These are phyloP conservation scores for Epichloe gansuensis DNA, from an alignment of 2,329 filamentous ascomycete species.

Conservation along the genomic window DNA sequence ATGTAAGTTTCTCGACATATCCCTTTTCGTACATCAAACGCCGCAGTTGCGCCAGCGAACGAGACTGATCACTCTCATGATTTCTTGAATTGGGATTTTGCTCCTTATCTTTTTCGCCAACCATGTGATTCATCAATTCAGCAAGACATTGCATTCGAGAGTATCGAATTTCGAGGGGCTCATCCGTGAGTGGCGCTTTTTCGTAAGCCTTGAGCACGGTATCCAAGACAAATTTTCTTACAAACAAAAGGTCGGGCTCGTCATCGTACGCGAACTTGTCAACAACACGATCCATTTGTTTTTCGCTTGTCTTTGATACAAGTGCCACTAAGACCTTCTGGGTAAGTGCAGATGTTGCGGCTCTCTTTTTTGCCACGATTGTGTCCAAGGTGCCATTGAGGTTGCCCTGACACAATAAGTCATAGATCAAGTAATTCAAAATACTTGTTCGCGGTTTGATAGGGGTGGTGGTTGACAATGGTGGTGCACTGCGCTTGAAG, in stretches of 20 bases:
- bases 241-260: constrained; percentile 75
- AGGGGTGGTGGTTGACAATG: constrained; percentile 70
- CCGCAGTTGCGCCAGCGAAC: constrained; percentile 71
- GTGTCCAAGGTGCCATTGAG: constrained; percentile 59
- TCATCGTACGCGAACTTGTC: constrained; percentile 57
- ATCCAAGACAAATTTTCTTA: constrained; percentile 89
- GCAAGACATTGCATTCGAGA: constrained; percentile 75
- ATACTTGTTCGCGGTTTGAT: constrained; percentile 89
- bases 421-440: constrained; percentile 83
- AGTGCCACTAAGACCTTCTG: constrained; percentile 77
- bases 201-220: constrained; percentile 87
- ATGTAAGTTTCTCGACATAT: constrained; percentile 76
- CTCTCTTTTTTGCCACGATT: constrained; percentile 68
- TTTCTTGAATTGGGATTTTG: constrained; percentile 29
- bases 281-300: constrained; percentile 41
- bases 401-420: constrained; percentile 52
- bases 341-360: constrained; percentile 72
- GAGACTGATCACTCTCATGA: constrained; percentile 26
- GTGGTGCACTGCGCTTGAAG: constrained; percentile 85
- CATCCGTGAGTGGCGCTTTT: constrained; percentile 65
- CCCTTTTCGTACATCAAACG: constrained; percentile 98
- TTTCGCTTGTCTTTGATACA: constrained; percentile 77
- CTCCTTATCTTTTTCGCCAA: constrained; percentile 63
- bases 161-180: constrained; percentile 76
- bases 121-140: constrained; percentile 86